Percentiles rank a stretch among this genome's conserved stretches.
phyloP scores from a whole-genome alignment of 441 rosid species.

The Erodium moschatum region DNA sequence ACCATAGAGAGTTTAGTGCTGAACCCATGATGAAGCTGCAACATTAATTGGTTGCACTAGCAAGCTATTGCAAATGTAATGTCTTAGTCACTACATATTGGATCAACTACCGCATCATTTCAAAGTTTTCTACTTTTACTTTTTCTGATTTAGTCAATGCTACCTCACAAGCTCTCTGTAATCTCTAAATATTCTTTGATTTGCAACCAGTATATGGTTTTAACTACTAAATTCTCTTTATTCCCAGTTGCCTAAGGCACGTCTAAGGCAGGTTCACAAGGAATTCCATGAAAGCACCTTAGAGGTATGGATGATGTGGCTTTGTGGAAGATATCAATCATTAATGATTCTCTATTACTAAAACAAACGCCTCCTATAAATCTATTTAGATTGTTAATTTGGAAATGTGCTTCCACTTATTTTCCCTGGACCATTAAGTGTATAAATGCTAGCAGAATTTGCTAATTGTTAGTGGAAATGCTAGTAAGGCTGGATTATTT shows the following conservation, averaged over 20 bases:
- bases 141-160: background rate
- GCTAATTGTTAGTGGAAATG: background rate
- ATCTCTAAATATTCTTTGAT: slow-evolving; percentile 4
- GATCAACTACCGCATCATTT: background rate
- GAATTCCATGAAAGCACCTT: slow-evolving; percentile 64
- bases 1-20: slow-evolving; percentile 1
- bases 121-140: background rate
- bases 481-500: background rate
- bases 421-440: slow-evolving; percentile 3
- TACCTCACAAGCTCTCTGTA: slow-evolving; percentile 10
- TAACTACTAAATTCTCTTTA: slow-evolving; percentile 7
- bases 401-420: background rate
- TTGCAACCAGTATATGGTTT: slow-evolving; percentile 11
- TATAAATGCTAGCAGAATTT: slow-evolving; percentile 4
- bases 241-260: slow-evolving; percentile 68
- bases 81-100: background rate
- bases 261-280: slow-evolving; percentile 66
- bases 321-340: slow-evolving; percentile 2
- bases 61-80: background rate
- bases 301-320: slow-evolving; percentile 39
- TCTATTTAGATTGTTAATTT: background rate
- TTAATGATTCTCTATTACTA: background rate
- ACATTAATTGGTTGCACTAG: slow-evolving; percentile 1
- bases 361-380: slow-evolving; percentile 5
- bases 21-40: background rate